A percentile compares a stretch with the other conserved stretches of the same genome.
These are phyloP conservation scores for Fusarium metavorans DNA, from an alignment of 2,329 filamentous ascomycete species.

Conservation along the genomic window DNA sequence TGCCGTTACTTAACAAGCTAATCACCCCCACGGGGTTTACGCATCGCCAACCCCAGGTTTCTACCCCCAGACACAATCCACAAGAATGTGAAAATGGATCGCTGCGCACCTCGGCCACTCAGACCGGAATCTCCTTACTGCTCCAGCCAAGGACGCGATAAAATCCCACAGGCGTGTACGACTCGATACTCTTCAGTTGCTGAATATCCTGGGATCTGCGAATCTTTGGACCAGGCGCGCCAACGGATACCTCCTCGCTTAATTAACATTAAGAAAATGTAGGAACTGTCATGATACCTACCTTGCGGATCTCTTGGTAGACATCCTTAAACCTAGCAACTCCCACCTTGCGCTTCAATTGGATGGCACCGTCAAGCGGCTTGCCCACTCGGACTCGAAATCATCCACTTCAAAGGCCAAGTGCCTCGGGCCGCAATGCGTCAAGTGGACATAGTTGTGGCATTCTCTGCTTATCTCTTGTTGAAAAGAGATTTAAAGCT, in stretches of 20 bases:
- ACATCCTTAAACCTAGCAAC: constrained; percentile 21
- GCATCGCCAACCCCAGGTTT: constrained; percentile 8
- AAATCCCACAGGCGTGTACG: constrained; percentile 30
- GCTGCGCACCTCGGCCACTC: constrained; percentile 32
- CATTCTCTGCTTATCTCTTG: no score
- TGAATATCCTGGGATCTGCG: constrained; percentile 29
- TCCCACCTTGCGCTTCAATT: constrained; percentile 24
- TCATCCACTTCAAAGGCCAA: no score
- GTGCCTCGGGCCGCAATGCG: no score
- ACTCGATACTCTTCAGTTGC: constrained; percentile 25
- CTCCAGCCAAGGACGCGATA: constrained; percentile 29
- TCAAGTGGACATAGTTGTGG: no score
- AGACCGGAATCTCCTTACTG: constrained; percentile 24
- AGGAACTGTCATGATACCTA: not conserved
- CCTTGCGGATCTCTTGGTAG: constrained; percentile 24
- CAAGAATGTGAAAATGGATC: constrained; percentile 30
- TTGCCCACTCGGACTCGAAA: not conserved
- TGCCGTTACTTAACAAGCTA: not conserved
- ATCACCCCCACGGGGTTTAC: not conserved
- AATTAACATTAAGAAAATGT: not conserved
- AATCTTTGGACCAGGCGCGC: constrained; percentile 25
- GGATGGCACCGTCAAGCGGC: constrained; percentile 14
- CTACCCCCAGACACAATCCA: constrained; percentile 25
- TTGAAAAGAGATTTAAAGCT: no score
- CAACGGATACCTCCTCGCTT: constrained; percentile 14